Conservation (phyloP, 306 rosid genomes). For the Pyrus pyrifolia region DNA sequence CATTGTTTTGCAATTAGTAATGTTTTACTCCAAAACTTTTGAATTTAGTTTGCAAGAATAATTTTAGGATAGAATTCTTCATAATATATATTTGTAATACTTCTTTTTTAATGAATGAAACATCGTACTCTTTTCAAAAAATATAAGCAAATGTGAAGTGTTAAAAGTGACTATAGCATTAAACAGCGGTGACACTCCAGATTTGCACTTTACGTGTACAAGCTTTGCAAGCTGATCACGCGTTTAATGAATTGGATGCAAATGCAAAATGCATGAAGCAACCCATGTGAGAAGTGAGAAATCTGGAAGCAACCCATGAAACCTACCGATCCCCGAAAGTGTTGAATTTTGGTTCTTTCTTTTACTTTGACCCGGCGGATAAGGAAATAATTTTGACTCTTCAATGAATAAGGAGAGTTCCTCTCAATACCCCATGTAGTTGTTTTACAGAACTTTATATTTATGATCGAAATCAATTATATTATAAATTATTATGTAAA, state of each 20-base stretch:
- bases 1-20: no score
- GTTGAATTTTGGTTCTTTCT: not conserved
- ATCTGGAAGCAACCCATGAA: not conserved
- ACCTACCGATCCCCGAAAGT: not conserved
- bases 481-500: no score
- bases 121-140: not conserved
- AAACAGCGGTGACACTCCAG: constrained; percentile 1
- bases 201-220: not conserved
- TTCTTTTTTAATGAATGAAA: no score
- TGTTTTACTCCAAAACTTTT: no score
- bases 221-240: not conserved
- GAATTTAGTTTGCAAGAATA: no score
- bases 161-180: not conserved
- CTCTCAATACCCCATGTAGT: no score
- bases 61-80: no score
- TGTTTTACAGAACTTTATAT: fast-evolving
- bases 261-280: not conserved
- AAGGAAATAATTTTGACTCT: no score
- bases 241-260: not conserved
- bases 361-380: not conserved
- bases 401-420: no score
- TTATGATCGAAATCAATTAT: no score
- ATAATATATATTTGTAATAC: no score
- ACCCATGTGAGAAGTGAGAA: no score
- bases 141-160: not conserved